Conservation (phyloP, 441 rosid genomes). For the Geranium incanum region DNA sequence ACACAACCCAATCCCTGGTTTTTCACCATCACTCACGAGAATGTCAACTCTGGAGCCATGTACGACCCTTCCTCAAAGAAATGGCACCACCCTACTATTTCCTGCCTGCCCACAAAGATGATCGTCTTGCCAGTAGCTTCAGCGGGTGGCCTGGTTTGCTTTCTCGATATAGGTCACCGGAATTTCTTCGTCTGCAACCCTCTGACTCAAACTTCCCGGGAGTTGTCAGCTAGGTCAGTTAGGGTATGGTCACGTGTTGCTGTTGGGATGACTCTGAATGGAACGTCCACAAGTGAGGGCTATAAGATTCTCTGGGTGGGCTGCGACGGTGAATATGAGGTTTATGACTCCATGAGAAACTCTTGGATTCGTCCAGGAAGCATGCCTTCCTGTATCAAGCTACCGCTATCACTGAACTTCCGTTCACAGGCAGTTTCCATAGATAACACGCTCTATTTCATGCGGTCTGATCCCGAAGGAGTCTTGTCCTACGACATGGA, state of each 20-base stretch:
- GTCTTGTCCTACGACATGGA: slow-evolving; percentile 63
- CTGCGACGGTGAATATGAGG: slow-evolving; percentile 80
- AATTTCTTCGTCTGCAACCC: slow-evolving; percentile 90
- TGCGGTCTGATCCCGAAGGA: slow-evolving; percentile 87
- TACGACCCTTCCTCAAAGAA: slow-evolving; percentile 74
- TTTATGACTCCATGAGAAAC: slow-evolving; percentile 60
- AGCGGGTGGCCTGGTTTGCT: slow-evolving; percentile 91
- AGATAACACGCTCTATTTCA: slow-evolving; percentile 56
- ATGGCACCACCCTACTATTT: slow-evolving; percentile 77
- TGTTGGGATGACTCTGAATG: slow-evolving; percentile 77
- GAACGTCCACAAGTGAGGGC: slow-evolving; percentile 44
- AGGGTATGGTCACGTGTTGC: slow-evolving; percentile 85
- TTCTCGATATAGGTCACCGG: slow-evolving; percentile 80
- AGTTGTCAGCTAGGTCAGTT: slow-evolving; percentile 78
- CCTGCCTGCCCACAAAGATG: slow-evolving; percentile 61
- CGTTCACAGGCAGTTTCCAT: slow-evolving; percentile 75
- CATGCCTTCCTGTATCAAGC: slow-evolving; percentile 59
- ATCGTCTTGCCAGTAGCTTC: slow-evolving; percentile 84
- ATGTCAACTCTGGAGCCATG: slow-evolving; percentile 76
- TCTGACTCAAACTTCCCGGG: slow-evolving; percentile 65
- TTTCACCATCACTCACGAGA: slow-evolving; percentile 77
- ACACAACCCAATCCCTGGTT: slow-evolving; percentile 72
- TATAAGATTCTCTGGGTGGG: slow-evolving; percentile 86
- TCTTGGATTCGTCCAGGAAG: slow-evolving; percentile 68
- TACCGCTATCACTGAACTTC: slow-evolving; percentile 70